Evolutionary conservation across 164 flowering plant species (phyloP), one percentile per base, ranked within the genome.

Genomic region (Tetracentron sinense): DNA sequence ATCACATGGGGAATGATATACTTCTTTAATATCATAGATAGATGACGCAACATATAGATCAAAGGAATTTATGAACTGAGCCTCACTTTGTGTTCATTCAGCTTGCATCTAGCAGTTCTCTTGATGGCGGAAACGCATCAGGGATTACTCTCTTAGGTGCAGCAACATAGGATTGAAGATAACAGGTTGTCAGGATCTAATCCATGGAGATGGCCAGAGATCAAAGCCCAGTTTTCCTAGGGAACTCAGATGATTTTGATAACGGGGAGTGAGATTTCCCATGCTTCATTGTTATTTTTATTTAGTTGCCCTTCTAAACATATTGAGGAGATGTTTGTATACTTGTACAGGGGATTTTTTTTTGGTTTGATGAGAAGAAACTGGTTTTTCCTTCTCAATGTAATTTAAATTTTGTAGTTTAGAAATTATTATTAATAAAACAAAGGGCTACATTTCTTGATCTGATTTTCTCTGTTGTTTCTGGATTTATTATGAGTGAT

Each of bases 31-130:
- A 6, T 48, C 52, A 48, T 48, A n/a, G 20, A 48, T 55, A 29
- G 0, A 29, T 30, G 30, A 10, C 52, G n/a, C 52, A 12, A 11
- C 52, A 11, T 48, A 48, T 21, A 48, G 20, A 48, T 42, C 47
- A 3, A 21, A 19, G 33, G 11, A 58, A 11, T 19, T 1, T 16
- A 25, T 16, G 29, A 57, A 21, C 17, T n/a, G 35, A 10, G 3
- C 23, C 38, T n/a, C 49, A 46, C 35, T 44, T 38, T 21, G 26
- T 56, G 38, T 35, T 35, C 63, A 31, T 69, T 42, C 87, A 88
- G 89, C 71, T 72, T 33, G 42, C 63, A 1, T 71, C 80, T 58
- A 51, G 77, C 63, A 71, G 76, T 72, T 78, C 75, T 60, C 81
- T 80, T 51, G 78, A 74, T 30, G 67, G 49, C 14, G 83, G 72